A percentile compares a stretch with the other conserved stretches of the same genome.
Conservation (phyloP, 2,329 filamentous ascomycete genomes). For the Graphiopsis chlorocephala region DNA sequence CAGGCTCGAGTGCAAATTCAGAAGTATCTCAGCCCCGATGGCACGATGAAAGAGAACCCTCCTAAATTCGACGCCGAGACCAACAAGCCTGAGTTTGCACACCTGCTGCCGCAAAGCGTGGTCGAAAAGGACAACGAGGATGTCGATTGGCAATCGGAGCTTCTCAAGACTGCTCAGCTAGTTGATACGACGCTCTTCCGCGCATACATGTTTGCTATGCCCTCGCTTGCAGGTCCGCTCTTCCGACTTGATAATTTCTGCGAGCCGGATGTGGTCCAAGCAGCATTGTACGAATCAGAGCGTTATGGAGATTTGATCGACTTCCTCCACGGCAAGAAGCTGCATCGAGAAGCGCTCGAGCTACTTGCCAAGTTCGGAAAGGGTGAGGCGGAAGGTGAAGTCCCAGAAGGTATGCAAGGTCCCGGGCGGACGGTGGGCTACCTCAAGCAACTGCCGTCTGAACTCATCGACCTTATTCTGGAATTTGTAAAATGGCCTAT, state of each 20-base stretch:
- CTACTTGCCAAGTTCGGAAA: constrained; percentile 77
- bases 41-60: constrained; percentile 57
- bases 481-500: constrained; percentile 91
- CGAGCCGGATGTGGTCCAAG: constrained; percentile 90
- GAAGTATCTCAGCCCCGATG: constrained; percentile 58
- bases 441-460: constrained; percentile 81
- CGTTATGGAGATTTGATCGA: constrained; percentile 95
- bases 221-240: constrained; percentile 78
- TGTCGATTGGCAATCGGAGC: constrained; percentile 64
- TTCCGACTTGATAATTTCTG: constrained; percentile 98
- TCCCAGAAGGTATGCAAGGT: constrained; percentile 64
- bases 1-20: constrained; percentile 70
- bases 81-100: constrained; percentile 44
- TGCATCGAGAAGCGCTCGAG: constrained; percentile 83
- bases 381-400: constrained; percentile 45
- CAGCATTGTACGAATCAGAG: constrained; percentile 82
- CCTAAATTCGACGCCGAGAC: constrained; percentile 39
- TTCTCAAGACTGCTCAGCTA: constrained; percentile 73
- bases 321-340: constrained; percentile 91
- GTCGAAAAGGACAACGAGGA: constrained; percentile 34
- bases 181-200: constrained; percentile 95
- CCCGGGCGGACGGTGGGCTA: constrained; percentile 83
- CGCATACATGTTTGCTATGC: constrained; percentile 88
- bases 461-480: constrained; percentile 84
- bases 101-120: constrained; percentile 34